These are phyloP conservation scores for Aeschynomene evenia DNA, from an alignment of 306 rosid species.

Conservation along the genomic window DNA sequence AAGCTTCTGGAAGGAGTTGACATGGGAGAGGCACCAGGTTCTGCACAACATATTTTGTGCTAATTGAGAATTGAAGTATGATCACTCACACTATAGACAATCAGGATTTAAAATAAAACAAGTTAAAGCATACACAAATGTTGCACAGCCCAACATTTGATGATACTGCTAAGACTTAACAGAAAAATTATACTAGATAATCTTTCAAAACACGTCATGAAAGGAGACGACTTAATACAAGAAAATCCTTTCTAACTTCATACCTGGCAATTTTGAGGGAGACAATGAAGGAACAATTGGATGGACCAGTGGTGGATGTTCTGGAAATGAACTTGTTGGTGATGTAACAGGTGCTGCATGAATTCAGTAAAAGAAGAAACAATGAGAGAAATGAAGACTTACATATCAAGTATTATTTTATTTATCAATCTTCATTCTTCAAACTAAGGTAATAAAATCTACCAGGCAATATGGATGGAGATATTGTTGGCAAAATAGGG, in stretches of 20 bases:
- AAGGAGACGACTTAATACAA: neutral
- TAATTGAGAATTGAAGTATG: constrained; percentile 13
- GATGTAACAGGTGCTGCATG: constrained; percentile 41
- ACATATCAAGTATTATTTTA: neutral
- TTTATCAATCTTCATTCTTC: neutral
- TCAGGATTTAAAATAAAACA: neutral
- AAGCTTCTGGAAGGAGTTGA: constrained; percentile 44
- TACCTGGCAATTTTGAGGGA: constrained; percentile 48
- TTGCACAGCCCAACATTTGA: neutral
- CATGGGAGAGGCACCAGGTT: constrained; percentile 46
- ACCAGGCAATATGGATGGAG: constrained; percentile 50
- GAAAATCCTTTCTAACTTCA: neutral
- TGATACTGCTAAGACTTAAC: neutral
- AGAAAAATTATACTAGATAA: neutral
- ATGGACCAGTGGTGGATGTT: constrained; percentile 32
- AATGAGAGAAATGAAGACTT: constrained; percentile 7
- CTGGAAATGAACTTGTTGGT: constrained; percentile 42
- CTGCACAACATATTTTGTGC: constrained; percentile 41
- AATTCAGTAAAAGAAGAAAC: constrained; percentile 10
- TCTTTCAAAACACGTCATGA: neutral
- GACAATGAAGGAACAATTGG: constrained; percentile 40
- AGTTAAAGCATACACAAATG: neutral
- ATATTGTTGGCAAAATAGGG: constrained; percentile 24
- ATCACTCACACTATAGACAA: neutral
- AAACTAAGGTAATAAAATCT: constrained; percentile 6